phyloP scores from a whole-genome alignment of 1,284 basidiomycete species.

The Volvariella volvacea region DNA sequence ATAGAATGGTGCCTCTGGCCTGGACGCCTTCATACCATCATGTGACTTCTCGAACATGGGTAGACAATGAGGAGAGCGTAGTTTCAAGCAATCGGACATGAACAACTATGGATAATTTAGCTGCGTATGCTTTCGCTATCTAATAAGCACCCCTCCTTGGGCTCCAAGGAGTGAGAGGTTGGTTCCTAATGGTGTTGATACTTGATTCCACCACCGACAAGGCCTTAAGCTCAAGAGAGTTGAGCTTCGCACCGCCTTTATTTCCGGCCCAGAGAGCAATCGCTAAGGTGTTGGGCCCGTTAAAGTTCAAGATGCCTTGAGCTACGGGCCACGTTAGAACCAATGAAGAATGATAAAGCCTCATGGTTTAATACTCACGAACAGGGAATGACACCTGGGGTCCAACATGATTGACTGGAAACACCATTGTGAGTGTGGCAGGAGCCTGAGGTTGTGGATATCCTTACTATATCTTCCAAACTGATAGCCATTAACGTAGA shows the following conservation, averaged over 20 bases:
- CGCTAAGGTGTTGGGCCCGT: slow-evolving; percentile 40
- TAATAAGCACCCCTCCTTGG: slow-evolving; percentile 22
- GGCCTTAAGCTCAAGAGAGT: slow-evolving; percentile 28
- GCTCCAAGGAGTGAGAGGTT: slow-evolving; percentile 31
- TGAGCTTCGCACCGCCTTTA: slow-evolving; percentile 30
- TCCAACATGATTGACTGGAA: slow-evolving; percentile 33
- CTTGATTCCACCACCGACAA: slow-evolving; percentile 33
- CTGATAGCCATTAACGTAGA: slow-evolving; percentile 38
- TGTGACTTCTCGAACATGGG: background rate
- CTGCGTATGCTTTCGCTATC: too few relatives aligned
- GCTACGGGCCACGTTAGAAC: slow-evolving; percentile 19
- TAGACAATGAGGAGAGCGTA: background rate
- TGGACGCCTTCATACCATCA: background rate
- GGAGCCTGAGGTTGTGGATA: background rate
- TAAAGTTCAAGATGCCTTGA: slow-evolving; percentile 43
- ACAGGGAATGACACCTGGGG: slow-evolving; percentile 33
- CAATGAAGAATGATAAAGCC: background rate
- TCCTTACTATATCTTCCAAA: slow-evolving; percentile 34
- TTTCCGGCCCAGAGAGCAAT: slow-evolving; percentile 40
- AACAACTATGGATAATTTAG: too few relatives aligned
- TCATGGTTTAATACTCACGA: slow-evolving; percentile 24
- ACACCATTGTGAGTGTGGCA: slow-evolving; percentile 1
- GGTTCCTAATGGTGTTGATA: slow-evolving; percentile 29
- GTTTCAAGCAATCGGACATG: slow-evolving; percentile 18
- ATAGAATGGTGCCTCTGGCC: slow-evolving; percentile 7